These are phyloP conservation scores for Taiwanofungus camphoratus DNA, from an alignment of 1,284 basidiomycete species.

Conservation along the genomic window DNA sequence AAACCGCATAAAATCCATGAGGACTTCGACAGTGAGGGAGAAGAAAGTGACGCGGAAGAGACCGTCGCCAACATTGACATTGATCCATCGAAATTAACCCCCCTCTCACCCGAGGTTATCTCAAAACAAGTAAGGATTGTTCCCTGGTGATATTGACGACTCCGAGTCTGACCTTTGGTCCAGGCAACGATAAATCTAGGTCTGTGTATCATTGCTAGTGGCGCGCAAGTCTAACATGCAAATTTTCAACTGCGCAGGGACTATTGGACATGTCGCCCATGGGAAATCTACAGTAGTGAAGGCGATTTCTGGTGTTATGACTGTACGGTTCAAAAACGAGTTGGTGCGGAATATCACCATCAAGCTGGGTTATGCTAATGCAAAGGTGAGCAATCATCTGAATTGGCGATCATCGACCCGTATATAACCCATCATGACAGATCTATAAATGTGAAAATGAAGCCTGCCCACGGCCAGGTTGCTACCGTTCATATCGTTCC, in stretches of 20 bases:
- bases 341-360: slow-evolving; percentile 98
- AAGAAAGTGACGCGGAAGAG: slow-evolving; percentile 44
- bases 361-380: slow-evolving; percentile 98
- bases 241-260: slow-evolving; percentile 48
- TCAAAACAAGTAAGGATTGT: slow-evolving; percentile 82
- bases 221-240: slow-evolving; percentile 10
- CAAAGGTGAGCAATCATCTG: slow-evolving; percentile 63
- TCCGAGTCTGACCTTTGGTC: slow-evolving; percentile 5
- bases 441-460: slow-evolving; percentile 98
- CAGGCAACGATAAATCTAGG: slow-evolving; percentile 86
- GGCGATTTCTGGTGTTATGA: slow-evolving; percentile 99
- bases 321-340: slow-evolving; percentile 99
- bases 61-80: slow-evolving; percentile 60
- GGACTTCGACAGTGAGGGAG: slow-evolving; percentile 63
- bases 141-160: neutral
- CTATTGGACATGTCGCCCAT: slow-evolving; percentile 96
- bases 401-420: neutral
- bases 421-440: slow-evolving; percentile 34
- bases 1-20: slow-evolving; percentile 54
- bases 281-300: slow-evolving; percentile 99
- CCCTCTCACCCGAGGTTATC: slow-evolving; percentile 94
- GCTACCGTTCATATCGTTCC: slow-evolving; percentile 91
- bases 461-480: slow-evolving; percentile 88
- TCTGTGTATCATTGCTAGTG: slow-evolving; percentile 26
- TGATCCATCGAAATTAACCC: slow-evolving; percentile 79